phyloP scores from a whole-genome alignment of 371 early-diverging fungal species.

The Synchytrium microbalum region DNA sequence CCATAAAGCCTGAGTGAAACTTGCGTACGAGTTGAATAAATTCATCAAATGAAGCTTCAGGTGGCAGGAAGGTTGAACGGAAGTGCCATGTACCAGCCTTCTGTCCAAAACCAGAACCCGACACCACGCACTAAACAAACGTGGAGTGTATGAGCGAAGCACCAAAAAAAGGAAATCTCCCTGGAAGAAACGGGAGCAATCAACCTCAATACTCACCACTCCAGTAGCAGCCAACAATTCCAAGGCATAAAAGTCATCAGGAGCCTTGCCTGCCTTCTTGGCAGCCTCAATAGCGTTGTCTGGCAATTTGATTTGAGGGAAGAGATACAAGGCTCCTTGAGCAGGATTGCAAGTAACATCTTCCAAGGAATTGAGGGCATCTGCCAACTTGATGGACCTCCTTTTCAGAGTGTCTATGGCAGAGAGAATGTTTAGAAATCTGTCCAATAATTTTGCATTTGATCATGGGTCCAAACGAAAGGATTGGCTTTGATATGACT shows the following conservation, averaged over 20 bases:
- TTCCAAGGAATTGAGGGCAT: constrained; percentile 73
- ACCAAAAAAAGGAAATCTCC: not conserved
- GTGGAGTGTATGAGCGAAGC: not conserved
- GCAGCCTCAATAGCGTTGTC: constrained; percentile 70
- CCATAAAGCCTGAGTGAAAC: constrained; percentile 79
- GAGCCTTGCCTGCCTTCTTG: constrained; percentile 46
- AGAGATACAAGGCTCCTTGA: constrained; percentile 95
- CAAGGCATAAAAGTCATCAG: constrained; percentile 85
- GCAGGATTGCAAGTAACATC: constrained; percentile 79
- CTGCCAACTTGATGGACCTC: constrained; percentile 65
- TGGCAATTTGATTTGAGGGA: constrained; percentile 76
- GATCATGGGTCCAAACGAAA: no score
- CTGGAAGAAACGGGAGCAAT: not conserved
- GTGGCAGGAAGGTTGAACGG: constrained; percentile 92
- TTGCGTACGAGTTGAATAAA: constrained; percentile 63
- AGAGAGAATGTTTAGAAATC: constrained; percentile 2
- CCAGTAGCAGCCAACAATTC: constrained; percentile 89
- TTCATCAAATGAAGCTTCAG: constrained; percentile 79
- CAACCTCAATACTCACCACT: constrained; percentile 50
- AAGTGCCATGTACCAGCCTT: constrained; percentile 87
- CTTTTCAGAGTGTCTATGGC: constrained; percentile 59
- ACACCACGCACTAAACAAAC: constrained; percentile 57
- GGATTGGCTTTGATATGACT: no score
- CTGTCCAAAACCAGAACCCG: constrained; percentile 90
- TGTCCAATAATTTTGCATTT: no score